Conservation (phyloP, 2,329 filamentous ascomycete species). For the Clarireedia hainanense region DNA sequence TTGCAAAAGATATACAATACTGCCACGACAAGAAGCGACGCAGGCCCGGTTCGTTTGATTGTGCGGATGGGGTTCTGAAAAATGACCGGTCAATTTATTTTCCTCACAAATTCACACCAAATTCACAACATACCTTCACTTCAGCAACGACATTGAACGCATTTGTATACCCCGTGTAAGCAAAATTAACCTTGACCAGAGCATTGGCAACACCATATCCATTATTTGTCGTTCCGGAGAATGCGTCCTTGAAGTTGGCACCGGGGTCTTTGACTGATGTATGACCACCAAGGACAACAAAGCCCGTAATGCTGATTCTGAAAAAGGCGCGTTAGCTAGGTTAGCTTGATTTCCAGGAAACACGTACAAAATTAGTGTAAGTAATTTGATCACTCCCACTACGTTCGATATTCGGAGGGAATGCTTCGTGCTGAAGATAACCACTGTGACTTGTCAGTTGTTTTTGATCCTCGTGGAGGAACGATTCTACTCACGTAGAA, state of each 20-base stretch:
- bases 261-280: slow-evolving; percentile 41
- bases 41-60: slow-evolving; percentile 41
- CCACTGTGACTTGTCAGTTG: slow-evolving; percentile 23
- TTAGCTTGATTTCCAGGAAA: slow-evolving; percentile 6
- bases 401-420: slow-evolving; percentile 48
- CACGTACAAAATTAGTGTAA: slow-evolving; percentile 50
- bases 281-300: slow-evolving; percentile 54
- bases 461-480: not conserved
- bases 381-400: slow-evolving; percentile 51
- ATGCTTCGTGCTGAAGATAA: slow-evolving; percentile 48
- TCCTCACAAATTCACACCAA: not conserved
- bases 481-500: slow-evolving; percentile 37
- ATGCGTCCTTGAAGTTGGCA: slow-evolving; percentile 47
- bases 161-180: slow-evolving; percentile 50
- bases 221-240: slow-evolving; percentile 38
- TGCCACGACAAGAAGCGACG: slow-evolving; percentile 44
- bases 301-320: slow-evolving; percentile 47
- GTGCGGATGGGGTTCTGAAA: slow-evolving; percentile 46
- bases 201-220: slow-evolving; percentile 49
- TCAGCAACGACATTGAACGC: slow-evolving; percentile 57
- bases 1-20: slow-evolving; percentile 51
- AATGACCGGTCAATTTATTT: not conserved
- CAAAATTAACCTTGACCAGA: slow-evolving; percentile 50
- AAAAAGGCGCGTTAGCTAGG: not conserved
- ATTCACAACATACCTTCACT: slow-evolving; percentile 36